These are phyloP conservation scores for Geum urbanum DNA, from an alignment of 306 rosid species.

Conservation along the genomic window DNA sequence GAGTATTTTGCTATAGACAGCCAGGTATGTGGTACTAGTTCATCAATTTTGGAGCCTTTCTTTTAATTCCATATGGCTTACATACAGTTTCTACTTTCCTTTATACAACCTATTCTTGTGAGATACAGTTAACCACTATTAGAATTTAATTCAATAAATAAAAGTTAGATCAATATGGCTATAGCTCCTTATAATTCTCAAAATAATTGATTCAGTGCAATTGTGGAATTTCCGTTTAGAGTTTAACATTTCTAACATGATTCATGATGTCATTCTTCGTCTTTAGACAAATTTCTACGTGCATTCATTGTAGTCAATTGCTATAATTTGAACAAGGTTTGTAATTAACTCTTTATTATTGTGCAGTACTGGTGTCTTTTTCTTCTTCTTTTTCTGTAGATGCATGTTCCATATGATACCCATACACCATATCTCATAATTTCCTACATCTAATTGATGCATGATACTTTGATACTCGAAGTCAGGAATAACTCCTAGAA, in stretches of 20 bases:
- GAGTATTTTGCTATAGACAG: slow-evolving; percentile 91
- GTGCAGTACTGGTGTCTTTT: neutral
- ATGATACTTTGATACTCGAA: neutral
- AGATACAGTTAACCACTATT: neutral
- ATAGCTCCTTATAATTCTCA: neutral
- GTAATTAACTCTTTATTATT: neutral
- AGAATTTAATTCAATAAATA: neutral
- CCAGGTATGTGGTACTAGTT: slow-evolving; percentile 59
- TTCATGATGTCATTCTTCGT: neutral
- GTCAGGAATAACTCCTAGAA: neutral
- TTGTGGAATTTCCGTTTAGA: neutral
- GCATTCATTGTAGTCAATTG: neutral
- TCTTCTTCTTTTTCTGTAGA: neutral
- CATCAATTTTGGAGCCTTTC: neutral
- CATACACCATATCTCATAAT: neutral
- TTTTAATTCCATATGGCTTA: slow-evolving; percentile 5
- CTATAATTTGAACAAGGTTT: neutral
- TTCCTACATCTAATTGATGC: neutral
- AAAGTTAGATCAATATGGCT: neutral
- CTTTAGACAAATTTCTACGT: neutral
- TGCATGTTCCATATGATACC: neutral
- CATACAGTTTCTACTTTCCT: slow-evolving; percentile 3
- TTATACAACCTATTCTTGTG: neutral
- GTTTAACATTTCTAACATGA: neutral
- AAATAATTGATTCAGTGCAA: neutral